phyloP scores from a whole-genome alignment of 805 yeast species.

The Yarrowia porcina region DNA sequence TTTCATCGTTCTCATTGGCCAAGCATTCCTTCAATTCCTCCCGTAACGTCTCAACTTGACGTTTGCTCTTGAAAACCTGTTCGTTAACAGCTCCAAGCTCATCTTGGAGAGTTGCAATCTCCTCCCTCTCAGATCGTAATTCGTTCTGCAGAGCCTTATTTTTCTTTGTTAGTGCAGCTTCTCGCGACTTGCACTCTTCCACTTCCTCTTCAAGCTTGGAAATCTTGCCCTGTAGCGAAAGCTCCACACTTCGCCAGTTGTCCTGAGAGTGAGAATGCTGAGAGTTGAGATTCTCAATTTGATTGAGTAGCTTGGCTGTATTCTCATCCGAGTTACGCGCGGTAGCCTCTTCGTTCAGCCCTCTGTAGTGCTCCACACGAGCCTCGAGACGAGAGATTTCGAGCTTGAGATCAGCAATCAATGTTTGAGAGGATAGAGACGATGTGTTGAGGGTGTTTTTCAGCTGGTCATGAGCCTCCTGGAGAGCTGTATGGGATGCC shows the following conservation, averaged over 20 bases:
- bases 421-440: background rate
- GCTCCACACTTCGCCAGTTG: conserved; percentile 80
- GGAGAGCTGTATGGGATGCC: conserved; percentile 17
- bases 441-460: conserved; percentile 20
- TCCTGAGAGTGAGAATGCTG: conserved; percentile 75
- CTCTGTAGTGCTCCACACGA: conserved; percentile 64
- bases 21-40: background rate
- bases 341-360: conserved; percentile 51
- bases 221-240: conserved; percentile 52
- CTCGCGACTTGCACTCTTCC: conserved; percentile 29
- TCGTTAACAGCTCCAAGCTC: conserved; percentile 25
- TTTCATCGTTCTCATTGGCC: background rate
- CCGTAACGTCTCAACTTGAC: background rate
- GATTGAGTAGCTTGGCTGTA: conserved; percentile 41
- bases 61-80: conserved; percentile 10
- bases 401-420: conserved; percentile 30
- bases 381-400: conserved; percentile 54
- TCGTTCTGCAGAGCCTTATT: conserved; percentile 28
- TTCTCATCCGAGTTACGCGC: conserved; percentile 34
- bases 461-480: conserved; percentile 31
- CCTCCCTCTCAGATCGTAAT: conserved; percentile 25
- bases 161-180: conserved; percentile 28
- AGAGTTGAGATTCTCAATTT: conserved; percentile 57
- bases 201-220: conserved; percentile 34
- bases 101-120: conserved; percentile 28